These are phyloP conservation scores for Apiotrichum laibachii DNA, from an alignment of 1,284 basidiomycete species.

Conservation along the genomic window DNA sequence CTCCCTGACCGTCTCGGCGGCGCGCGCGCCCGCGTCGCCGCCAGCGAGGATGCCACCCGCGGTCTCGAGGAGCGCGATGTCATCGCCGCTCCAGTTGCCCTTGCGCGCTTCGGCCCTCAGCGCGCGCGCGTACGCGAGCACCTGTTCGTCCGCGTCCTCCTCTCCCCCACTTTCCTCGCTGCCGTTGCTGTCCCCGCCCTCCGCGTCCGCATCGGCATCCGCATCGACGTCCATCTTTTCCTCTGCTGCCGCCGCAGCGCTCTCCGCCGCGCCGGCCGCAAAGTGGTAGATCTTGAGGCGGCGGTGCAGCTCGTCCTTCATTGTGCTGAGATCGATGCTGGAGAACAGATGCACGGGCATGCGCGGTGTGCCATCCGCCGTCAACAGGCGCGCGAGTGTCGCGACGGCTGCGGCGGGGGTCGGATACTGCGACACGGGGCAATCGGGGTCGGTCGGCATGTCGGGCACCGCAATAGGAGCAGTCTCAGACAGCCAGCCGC, in stretches of 20 bases:
- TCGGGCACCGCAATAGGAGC: background rate
- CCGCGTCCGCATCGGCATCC: background rate
- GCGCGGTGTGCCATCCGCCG: background rate
- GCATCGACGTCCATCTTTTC: background rate
- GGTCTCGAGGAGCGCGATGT: constrained; percentile 9
- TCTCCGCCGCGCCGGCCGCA: background rate
- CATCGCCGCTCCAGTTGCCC: constrained; percentile 9
- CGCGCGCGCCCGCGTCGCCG: background rate
- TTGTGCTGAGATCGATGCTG: background rate
- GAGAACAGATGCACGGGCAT: background rate
- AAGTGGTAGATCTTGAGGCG: constrained; percentile 10
- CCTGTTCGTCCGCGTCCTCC: background rate
- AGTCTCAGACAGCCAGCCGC: constrained; percentile 14
- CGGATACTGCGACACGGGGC: background rate
- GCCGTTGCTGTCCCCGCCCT: background rate
- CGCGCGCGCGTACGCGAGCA: background rate
- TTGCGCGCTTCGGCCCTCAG: background rate
- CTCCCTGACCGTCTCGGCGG: background rate
- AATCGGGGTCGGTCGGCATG: background rate
- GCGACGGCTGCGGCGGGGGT: background rate
- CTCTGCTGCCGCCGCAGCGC: background rate
- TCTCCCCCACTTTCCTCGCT: background rate
- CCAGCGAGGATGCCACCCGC: constrained; percentile 7
- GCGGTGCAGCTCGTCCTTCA: background rate
- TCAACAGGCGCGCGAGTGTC: background rate